These are phyloP conservation scores for Pascua guehoae DNA, from an alignment of 1,284 basidiomycete genomes.

Conservation along the genomic window DNA sequence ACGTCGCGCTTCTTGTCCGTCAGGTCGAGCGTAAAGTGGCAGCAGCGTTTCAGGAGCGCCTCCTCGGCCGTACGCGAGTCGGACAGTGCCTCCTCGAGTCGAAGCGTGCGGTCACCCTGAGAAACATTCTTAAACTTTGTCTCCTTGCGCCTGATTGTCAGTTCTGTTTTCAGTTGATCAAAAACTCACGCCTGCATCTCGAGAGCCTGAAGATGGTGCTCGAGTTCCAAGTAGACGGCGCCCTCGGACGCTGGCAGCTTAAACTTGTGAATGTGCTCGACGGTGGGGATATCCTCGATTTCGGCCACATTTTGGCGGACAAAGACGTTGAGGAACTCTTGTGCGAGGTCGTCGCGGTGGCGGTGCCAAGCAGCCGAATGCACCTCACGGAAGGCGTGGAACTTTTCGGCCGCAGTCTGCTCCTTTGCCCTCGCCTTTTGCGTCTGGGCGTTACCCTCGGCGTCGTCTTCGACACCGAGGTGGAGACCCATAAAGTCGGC, in stretches of 20 bases:
- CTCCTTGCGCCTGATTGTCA: slow-evolving; percentile 62
- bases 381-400: slow-evolving; percentile 94
- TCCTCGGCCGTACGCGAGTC: slow-evolving; percentile 88
- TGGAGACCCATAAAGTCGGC: slow-evolving; percentile 80
- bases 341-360: slow-evolving; percentile 76
- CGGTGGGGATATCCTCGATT: slow-evolving; percentile 88
- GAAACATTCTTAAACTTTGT: slow-evolving; percentile 57
- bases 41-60: slow-evolving; percentile 85
- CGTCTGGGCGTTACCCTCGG: slow-evolving; percentile 68
- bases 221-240: slow-evolving; percentile 92
- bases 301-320: slow-evolving; percentile 94
- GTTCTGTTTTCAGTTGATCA: background rate
- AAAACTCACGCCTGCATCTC: slow-evolving; percentile 45
- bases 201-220: slow-evolving; percentile 72
- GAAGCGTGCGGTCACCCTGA: slow-evolving; percentile 77
- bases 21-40: slow-evolving; percentile 77
- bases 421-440: slow-evolving; percentile 77
- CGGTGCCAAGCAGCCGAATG: slow-evolving; percentile 89
- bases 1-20: slow-evolving; percentile 57
- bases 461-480: slow-evolving; percentile 83
- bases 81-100: slow-evolving; percentile 78
- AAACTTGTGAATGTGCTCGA: slow-evolving; percentile 64
- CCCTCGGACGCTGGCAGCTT: slow-evolving; percentile 85
- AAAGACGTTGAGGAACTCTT: slow-evolving; percentile 75
- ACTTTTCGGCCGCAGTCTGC: slow-evolving; percentile 83